These are phyloP conservation scores for Gilbertella persicaria DNA, from an alignment of 371 early-diverging fungal genomes.

Conservation along the genomic window DNA sequence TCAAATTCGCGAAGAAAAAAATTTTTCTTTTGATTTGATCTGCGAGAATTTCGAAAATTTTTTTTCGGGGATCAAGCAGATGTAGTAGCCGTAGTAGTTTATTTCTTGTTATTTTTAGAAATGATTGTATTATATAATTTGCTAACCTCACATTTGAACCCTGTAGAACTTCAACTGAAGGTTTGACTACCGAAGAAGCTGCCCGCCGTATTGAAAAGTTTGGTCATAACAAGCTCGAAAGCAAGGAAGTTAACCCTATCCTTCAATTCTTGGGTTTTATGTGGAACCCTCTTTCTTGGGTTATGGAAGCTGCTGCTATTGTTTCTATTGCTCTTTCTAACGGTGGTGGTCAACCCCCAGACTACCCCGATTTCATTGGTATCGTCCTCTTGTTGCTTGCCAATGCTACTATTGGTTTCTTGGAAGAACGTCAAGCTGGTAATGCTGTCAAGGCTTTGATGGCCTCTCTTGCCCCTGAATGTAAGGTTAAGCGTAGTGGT, in stretches of 20 bases:
- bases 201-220: conserved; percentile 59
- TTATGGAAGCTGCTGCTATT: conserved; percentile 70
- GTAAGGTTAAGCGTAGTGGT: conserved; percentile 58
- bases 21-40: conserved; percentile 4
- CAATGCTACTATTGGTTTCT: conserved; percentile 79
- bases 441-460: conserved; percentile 70
- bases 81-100: conserved; percentile 5
- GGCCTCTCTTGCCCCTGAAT: conserved; percentile 69
- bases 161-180: conserved; percentile 47
- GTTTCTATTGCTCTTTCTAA: conserved; percentile 66
- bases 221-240: conserved; percentile 63
- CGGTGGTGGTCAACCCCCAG: conserved; percentile 59
- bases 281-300: conserved; percentile 72
- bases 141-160: conserved; percentile 19
- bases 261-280: conserved; percentile 80
- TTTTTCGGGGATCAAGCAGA: conserved; percentile 6
- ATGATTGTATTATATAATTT: conserved; percentile 5
- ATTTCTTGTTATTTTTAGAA: conserved; percentile 9
- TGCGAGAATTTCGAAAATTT: conserved; percentile 9
- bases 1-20: neutral
- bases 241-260: conserved; percentile 72
- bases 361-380: conserved; percentile 81
- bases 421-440: conserved; percentile 74
- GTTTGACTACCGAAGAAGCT: conserved; percentile 58
- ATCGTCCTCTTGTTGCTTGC: conserved; percentile 69